Base-by-base conservation (phyloP, 2,329 filamentous ascomycete genomes). In the Xylaria sp. region DNA sequence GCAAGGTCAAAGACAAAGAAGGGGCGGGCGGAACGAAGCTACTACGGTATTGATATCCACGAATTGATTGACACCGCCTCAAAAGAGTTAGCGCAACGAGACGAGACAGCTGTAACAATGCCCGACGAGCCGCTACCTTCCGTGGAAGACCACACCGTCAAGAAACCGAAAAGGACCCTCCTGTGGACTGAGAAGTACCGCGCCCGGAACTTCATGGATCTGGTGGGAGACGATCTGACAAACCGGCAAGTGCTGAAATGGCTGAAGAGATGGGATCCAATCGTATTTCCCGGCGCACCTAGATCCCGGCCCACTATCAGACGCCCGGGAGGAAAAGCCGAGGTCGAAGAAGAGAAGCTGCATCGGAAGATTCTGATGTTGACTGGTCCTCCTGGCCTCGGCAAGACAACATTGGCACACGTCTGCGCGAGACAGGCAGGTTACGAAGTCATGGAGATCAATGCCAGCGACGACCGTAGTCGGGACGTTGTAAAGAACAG, bases 181-280 rank as follows among this genome's bases (percentile, higher is more conserved):
- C 83, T 99, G 77, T 99, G 96, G 96, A 97, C 95, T 0, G 96
- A 99, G 78, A 99, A 99, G 78, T 99, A 99, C 77, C 90, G 96
- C 41, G 96, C 96, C 32, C 89, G 89, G 68, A 95, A 90, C 74
- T 99, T 98, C 75, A 92, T 94, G 73, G 96, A 99, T 73, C 85
- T 99, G 0, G 93, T 97, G 56, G 97, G 97, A 32, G 96, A 99
- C 74, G 96, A 99, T 77, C 86, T 94, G 52, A 98, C 95, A 30
- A 97, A 99, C 79, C 89, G 96, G 68, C 87, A 91, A 67, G 95
- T 99, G 4, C 83, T 99, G 63, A 89, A 92, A 61, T 99, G 96
- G 96, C 83, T 99, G 48, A 99, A 98, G 81, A 86, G 87, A 20
- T 99, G 96, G 96, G 96, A 99, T 77, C 86, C 91, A 0, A 85